phyloP scores from a whole-genome alignment of 768 basidiomycete species.

The Pholiota conissans region DNA sequence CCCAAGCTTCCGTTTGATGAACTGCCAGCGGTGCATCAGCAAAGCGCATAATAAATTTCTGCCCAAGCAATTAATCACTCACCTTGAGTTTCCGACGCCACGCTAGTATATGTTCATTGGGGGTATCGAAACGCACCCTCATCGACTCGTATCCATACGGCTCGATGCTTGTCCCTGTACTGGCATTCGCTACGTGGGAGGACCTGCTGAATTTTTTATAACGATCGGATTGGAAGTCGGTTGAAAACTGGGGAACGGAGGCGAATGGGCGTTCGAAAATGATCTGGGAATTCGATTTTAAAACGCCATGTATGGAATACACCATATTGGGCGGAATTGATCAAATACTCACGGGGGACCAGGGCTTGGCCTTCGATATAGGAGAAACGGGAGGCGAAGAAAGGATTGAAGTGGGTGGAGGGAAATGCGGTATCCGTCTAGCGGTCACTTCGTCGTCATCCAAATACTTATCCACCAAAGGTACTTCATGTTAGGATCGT shows the following conservation, averaged over 20 bases:
- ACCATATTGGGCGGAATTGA: neutral
- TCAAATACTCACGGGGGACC: constrained; percentile 1
- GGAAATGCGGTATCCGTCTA: neutral
- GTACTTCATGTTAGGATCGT: too few relatives aligned
- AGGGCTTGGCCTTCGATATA: neutral
- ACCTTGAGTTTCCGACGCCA: constrained; percentile 13
- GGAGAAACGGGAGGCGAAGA: neutral
- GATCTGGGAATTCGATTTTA: neutral
- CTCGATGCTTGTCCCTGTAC: neutral
- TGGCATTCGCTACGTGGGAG: neutral
- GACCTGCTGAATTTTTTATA: constrained; percentile 6
- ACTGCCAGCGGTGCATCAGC: neutral
- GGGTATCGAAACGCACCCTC: constrained; percentile 17
- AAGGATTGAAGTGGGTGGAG: neutral
- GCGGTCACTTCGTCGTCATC: neutral
- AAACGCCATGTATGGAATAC: neutral
- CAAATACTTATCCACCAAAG: neutral
- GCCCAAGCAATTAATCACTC: neutral
- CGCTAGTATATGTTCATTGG: constrained; percentile 1
- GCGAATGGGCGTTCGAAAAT: neutral
- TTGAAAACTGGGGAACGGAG: constrained; percentile 4
- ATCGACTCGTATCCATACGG: constrained; percentile 11
- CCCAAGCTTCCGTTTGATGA: constrained; percentile 6
- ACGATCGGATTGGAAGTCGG: neutral
- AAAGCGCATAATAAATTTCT: neutral